A percentile compares a stretch with the other conserved stretches of the same genome.
Conservation (phyloP, 1,284 basidiomycete genomes). For the Polyporus tsugae region DNA sequence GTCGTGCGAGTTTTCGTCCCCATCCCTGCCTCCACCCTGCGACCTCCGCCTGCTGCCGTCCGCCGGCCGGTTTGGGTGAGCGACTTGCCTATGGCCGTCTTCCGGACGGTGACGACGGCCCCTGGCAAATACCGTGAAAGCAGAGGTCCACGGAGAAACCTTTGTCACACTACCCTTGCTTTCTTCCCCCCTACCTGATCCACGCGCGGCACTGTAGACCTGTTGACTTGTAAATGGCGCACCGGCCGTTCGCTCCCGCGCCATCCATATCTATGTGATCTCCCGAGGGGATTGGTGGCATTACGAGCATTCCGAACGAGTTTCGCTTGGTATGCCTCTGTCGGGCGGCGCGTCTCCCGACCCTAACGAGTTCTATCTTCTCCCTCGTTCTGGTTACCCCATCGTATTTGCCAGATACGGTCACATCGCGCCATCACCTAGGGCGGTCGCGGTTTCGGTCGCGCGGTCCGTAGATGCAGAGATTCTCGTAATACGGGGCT, state of each 20-base stretch:
- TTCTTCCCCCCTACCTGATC: neutral
- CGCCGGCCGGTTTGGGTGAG: neutral
- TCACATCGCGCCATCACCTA: neutral
- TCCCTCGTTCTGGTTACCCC: neutral
- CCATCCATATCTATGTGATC: too few relatives aligned
- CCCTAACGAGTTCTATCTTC: neutral
- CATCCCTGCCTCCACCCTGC: neutral
- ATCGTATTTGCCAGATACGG: constrained; percentile 10
- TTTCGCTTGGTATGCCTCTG: neutral
- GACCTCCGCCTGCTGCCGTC: neutral
- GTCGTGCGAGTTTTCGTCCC: neutral
- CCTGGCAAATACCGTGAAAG: neutral
- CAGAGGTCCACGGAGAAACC: neutral
- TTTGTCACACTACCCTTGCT: neutral
- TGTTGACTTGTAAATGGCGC: neutral
- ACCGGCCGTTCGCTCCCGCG: neutral
- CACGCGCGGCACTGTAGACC: neutral
- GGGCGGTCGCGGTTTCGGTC: neutral
- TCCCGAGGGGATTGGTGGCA: too few relatives aligned
- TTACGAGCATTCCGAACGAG: neutral
- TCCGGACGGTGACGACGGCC: neutral
- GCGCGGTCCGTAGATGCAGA: constrained; percentile 16
- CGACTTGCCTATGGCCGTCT: neutral
- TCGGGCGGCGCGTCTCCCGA: neutral
- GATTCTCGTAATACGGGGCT: constrained; percentile 16